These are phyloP conservation scores for Geotrichum klebahnii DNA, from an alignment of 1,139 yeast genomes.

Conservation along the genomic window DNA sequence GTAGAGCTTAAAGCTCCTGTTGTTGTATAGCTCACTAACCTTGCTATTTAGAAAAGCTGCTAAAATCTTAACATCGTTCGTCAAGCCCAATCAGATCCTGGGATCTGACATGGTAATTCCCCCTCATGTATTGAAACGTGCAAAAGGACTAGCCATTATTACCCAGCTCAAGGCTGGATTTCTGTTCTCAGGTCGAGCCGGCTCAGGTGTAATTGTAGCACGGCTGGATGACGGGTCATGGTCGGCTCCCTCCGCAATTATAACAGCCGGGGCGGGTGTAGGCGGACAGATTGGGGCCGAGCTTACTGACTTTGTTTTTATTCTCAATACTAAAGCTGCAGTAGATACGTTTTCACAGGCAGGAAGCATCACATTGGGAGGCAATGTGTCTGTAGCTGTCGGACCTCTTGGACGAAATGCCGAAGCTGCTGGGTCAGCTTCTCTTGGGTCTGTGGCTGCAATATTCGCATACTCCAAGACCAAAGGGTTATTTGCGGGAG, in stretches of 20 bases:
- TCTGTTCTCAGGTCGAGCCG: slow-evolving; percentile 93
- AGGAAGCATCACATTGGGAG: slow-evolving; percentile 92
- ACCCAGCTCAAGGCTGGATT: slow-evolving; percentile 83
- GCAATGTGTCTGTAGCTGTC: slow-evolving; percentile 93
- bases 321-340: slow-evolving; percentile 78
- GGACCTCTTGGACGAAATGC: slow-evolving; percentile 97
- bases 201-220: slow-evolving; percentile 93
- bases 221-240: slow-evolving; percentile 87
- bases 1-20: slow-evolving; percentile 45
- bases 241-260: slow-evolving; percentile 96
- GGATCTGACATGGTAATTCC: slow-evolving; percentile 90
- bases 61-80: slow-evolving; percentile 77
- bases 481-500: slow-evolving; percentile 95
- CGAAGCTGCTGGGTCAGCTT: slow-evolving; percentile 97
- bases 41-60: slow-evolving; percentile 73
- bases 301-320: slow-evolving; percentile 91
- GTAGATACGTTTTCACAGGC: slow-evolving; percentile 91
- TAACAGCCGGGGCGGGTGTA: slow-evolving; percentile 96
- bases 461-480: slow-evolving; percentile 91
- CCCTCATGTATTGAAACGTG: slow-evolving; percentile 78
- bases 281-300: slow-evolving; percentile 98
- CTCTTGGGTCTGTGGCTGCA: slow-evolving; percentile 81
- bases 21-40: slow-evolving; percentile 5
- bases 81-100: slow-evolving; percentile 88
- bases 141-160: slow-evolving; percentile 85